phyloP scores from a whole-genome alignment of 495 filamentous ascomycete species.

The Hypoxylon lenormandii region DNA sequence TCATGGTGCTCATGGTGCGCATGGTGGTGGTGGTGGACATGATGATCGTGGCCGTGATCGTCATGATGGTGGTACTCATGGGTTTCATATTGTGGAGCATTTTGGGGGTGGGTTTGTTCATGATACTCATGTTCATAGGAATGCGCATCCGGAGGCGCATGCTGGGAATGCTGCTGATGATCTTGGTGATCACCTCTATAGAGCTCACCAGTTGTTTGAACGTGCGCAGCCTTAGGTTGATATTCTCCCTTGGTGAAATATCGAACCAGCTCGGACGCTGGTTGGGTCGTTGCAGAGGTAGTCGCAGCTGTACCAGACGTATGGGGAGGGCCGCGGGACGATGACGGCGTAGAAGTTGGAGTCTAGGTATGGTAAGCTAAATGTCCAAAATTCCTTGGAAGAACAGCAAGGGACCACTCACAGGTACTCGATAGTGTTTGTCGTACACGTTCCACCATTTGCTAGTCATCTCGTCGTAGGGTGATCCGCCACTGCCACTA shows the following conservation, averaged over 20 bases:
- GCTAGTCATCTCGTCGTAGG: conserved; percentile 81
- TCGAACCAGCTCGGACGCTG: conserved; percentile 58
- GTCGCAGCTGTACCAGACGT: not conserved
- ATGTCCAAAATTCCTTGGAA: not conserved
- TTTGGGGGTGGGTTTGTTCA: conserved; percentile 22
- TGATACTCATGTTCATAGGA: conserved; percentile 36
- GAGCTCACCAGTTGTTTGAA: conserved; percentile 49
- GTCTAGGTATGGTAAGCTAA: conserved; percentile 30
- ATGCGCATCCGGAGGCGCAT: conserved; percentile 26
- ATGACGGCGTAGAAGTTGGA: conserved; percentile 9
- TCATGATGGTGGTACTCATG: conserved; percentile 21
- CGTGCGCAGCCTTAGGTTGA: conserved; percentile 54
- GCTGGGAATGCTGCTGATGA: conserved; percentile 40
- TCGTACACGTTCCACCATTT: conserved; percentile 95
- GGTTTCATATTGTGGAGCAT: conserved; percentile 9
- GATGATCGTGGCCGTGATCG: conserved; percentile 20
- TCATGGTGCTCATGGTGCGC: conserved; percentile 27
- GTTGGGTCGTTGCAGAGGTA: conserved; percentile 13
- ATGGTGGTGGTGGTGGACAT: conserved; percentile 7
- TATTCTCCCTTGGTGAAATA: conserved; percentile 68
- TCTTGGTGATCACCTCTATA: conserved; percentile 26
- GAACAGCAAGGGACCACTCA: conserved; percentile 50
- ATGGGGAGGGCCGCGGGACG: not conserved
- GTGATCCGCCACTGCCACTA: conserved; percentile 66
- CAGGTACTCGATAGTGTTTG: conserved; percentile 74